phyloP scores from a whole-genome alignment of 2,329 filamentous ascomycete genomes.

The Immersiporthe knoxdaviesiana region DNA sequence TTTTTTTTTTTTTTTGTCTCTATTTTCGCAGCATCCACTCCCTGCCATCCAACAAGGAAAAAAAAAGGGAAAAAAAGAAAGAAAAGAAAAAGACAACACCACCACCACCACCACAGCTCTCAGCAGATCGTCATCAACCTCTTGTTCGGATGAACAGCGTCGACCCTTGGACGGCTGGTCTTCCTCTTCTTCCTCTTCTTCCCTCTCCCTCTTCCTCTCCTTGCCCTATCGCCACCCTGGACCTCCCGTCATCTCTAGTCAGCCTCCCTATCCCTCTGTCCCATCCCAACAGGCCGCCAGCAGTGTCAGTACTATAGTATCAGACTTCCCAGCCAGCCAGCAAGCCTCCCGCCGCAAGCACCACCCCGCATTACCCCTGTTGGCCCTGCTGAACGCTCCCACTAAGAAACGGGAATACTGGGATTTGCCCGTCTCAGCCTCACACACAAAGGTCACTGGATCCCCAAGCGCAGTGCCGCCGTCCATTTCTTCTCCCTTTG shows the following conservation, averaged over 20 bases:
- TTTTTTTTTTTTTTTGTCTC: too few species aligned
- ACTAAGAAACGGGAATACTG: background rate
- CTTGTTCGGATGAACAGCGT: conserved; percentile 23
- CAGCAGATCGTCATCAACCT: conserved; percentile 18
- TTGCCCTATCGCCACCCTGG: conserved; percentile 15
- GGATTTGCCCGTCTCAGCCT: conserved; percentile 36
- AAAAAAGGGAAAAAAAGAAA: background rate
- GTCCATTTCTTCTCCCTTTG: conserved; percentile 26
- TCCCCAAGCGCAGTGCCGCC: conserved; percentile 34
- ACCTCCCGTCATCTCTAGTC: conserved; percentile 25
- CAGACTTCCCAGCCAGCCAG: conserved; percentile 32
- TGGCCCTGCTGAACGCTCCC: conserved; percentile 20
- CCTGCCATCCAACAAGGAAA: conserved; percentile 26
- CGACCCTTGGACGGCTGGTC: conserved; percentile 17
- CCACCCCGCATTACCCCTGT: conserved; percentile 39
- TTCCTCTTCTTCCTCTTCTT: conserved; percentile 5
- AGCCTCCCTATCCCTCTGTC: conserved; percentile 15
- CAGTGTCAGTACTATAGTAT: too few species aligned
- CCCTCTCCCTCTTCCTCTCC: conserved; percentile 14
- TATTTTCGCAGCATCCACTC: too few species aligned
- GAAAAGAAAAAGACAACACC: conserved; percentile 18
- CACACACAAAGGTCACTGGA: conserved; percentile 34
- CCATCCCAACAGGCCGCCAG: conserved; percentile 31
- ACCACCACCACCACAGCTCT: conserved; percentile 9
- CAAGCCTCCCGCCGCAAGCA: conserved; percentile 32